Evolutionary conservation across 2,329 filamentous ascomycete species (phyloP).

Genomic region (Fusarium solani-melongenae): DNA sequence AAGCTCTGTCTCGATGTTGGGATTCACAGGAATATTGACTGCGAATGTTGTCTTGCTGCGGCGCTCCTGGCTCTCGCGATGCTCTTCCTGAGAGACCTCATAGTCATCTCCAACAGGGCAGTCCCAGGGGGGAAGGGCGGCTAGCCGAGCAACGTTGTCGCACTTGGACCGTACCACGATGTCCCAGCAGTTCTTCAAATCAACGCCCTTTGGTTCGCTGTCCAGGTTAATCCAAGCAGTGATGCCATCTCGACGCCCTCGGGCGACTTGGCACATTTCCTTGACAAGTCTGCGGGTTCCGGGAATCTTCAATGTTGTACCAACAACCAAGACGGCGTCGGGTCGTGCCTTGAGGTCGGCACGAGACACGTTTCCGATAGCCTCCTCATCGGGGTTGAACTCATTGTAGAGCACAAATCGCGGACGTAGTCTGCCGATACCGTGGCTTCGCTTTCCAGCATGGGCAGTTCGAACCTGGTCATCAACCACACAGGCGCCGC

Average conservation of each 20-base stretch:
- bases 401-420: slow-evolving; percentile 98
- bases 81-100: slow-evolving; percentile 58
- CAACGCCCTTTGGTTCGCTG: slow-evolving; percentile 80
- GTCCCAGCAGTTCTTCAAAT: slow-evolving; percentile 95
- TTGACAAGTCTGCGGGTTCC: slow-evolving; percentile 90
- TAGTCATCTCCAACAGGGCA: slow-evolving; percentile 62
- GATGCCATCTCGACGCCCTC: slow-evolving; percentile 83
- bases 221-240: slow-evolving; percentile 97
- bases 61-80: slow-evolving; percentile 52
- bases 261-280: slow-evolving; percentile 89
- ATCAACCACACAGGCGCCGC: slow-evolving; percentile 76
- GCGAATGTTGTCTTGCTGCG: slow-evolving; percentile 52
- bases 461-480: slow-evolving; percentile 80
- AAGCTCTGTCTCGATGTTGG: slow-evolving; percentile 32
- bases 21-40: slow-evolving; percentile 43
- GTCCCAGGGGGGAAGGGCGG: slow-evolving; percentile 71
- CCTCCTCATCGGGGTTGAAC: slow-evolving; percentile 94
- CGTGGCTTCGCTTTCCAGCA: slow-evolving; percentile 90
- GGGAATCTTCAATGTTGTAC: slow-evolving; percentile 94
- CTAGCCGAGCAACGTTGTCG: slow-evolving; percentile 84
- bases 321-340: slow-evolving; percentile 93
- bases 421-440: slow-evolving; percentile 88
- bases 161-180: slow-evolving; percentile 87
- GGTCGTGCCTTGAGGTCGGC: slow-evolving; percentile 87
- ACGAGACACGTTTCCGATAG: slow-evolving; percentile 90